Conservation (phyloP, 257 asterid genomes). For the Galeopsis tetrahit region DNA sequence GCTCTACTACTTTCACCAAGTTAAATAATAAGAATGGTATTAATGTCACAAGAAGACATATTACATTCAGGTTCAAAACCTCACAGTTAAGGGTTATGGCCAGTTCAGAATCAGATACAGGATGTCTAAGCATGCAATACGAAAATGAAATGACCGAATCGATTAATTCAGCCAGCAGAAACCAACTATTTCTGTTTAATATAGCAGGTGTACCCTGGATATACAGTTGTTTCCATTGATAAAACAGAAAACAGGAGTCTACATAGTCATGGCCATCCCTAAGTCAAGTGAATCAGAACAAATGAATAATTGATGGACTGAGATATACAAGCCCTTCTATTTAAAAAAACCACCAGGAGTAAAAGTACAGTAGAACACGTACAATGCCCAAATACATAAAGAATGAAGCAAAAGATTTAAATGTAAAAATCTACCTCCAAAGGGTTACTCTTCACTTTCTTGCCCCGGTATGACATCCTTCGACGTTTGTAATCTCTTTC, state of each 20-base stretch:
- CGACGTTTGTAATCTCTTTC: constrained; percentile 98
- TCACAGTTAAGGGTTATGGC: background rate
- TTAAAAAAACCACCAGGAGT: constrained; percentile 15
- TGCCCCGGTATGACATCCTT: constrained; percentile 95
- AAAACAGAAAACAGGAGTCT: background rate
- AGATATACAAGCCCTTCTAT: constrained; percentile 2
- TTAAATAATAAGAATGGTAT: background rate
- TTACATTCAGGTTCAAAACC: background rate
- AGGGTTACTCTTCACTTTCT: constrained; percentile 73
- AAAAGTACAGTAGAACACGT: background rate
- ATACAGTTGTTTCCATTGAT: background rate
- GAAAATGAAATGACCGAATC: background rate
- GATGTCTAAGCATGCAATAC: background rate
- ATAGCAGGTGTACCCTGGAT: background rate
- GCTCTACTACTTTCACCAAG: background rate
- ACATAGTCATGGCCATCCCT: background rate
- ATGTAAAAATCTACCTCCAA: constrained; percentile 56
- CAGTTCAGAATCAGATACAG: background rate
- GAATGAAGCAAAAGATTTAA: constrained; percentile 10
- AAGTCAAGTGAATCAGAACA: background rate
- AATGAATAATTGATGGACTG: background rate
- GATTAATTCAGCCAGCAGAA: background rate
- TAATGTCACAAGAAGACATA: background rate
- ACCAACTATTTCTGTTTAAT: background rate
- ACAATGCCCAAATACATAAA: background rate